Conservation (phyloP, 2,329 filamentous ascomycete genomes). For the Fusarium phyllophilum region DNA sequence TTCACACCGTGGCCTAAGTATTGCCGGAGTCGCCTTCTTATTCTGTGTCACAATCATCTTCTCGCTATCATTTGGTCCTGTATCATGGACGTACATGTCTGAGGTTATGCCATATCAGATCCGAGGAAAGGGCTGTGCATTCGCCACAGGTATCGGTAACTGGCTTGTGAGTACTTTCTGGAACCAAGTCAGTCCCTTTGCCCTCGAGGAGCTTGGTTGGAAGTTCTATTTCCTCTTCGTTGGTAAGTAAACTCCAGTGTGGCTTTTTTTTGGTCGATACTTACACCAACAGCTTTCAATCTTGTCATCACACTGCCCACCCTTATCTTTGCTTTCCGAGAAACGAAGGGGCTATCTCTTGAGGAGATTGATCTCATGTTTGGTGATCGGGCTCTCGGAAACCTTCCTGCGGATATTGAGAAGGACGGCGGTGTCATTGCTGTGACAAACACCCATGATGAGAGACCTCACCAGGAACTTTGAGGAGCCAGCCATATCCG, state of each 20-base stretch:
- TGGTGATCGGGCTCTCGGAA: slow-evolving; percentile 53
- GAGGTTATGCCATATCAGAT: slow-evolving; percentile 73
- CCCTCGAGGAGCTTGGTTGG: slow-evolving; percentile 51
- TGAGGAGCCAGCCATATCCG: not conserved
- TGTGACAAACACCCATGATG: slow-evolving; percentile 26
- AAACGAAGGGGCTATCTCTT: slow-evolving; percentile 60
- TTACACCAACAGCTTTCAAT: slow-evolving; percentile 45
- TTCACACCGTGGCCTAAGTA: slow-evolving; percentile 56
- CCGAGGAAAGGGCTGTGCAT: slow-evolving; percentile 49
- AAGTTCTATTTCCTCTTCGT: slow-evolving; percentile 53
- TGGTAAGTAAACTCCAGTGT: slow-evolving; percentile 13
- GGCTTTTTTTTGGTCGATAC: slow-evolving; percentile 52
- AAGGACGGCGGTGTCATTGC: slow-evolving; percentile 29
- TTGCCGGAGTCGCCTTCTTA: slow-evolving; percentile 69
- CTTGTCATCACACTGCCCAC: slow-evolving; percentile 50
- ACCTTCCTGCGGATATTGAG: slow-evolving; percentile 40
- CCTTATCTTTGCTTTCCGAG: slow-evolving; percentile 61
- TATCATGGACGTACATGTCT: slow-evolving; percentile 68
- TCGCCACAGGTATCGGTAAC: slow-evolving; percentile 42
- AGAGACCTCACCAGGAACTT: not conserved
- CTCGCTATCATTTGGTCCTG: slow-evolving; percentile 62
- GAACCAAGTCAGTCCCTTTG: slow-evolving; percentile 67
- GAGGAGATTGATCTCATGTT: slow-evolving; percentile 66
- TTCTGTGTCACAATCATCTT: slow-evolving; percentile 65
- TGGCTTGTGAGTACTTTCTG: slow-evolving; percentile 57